Base-by-base conservation (phyloP, 2,329 filamentous ascomycete genomes). In the Kalmusia sp. region DNA sequence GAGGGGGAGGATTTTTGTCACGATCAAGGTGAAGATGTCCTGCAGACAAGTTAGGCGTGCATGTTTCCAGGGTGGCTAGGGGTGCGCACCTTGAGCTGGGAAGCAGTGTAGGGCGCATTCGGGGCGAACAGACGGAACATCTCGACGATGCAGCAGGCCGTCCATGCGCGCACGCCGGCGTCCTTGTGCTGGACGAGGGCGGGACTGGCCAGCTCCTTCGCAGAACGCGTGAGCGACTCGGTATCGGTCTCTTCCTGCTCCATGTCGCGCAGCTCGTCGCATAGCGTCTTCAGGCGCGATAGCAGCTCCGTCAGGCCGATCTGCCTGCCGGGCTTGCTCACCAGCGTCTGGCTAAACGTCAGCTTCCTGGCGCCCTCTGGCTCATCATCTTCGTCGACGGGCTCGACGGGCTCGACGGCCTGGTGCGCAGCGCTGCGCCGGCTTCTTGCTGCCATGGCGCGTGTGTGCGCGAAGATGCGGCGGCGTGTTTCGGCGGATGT, bases 1-100 rank as follows among this genome's bases (percentile, higher is more conserved):
- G 39, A 92, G 87, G 40, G 93, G 92, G 39, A 98, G 83, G 61
- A 96, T 89, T 43, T 88, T 87, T 52, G 86, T 88, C 64, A 97
- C 86, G 71, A 97, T 92, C 57, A 96, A 85, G 24, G 87, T 89
- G 79, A 98, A 99, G 71, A 98, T 93, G 77, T 96, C 92, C 92
- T 96, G 39, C 7, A 8, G n/a, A n/a, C 14, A 7, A 21, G 44
- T 70, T 21, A 68, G 59, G 43, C 45, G 14, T 19, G 46, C 2
- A 12, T 1, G 5, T 17, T 1, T 3, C 0, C 9, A 15, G 2
- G 21, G 45, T n/a, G n/a, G n/a, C 27, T 6, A n/a, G 15, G 12
- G 22, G 19, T 15, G 35, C 64, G 80, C 76, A 93, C 92, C 88
- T 96, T 96, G 58, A 98, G 83, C 78, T 98, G 93, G 54, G 90